Evolutionary conservation across 345 rosid genomes (phyloP), one percentile per base, ranked within the genome.

Genomic region (Pugionium cornutum): DNA sequence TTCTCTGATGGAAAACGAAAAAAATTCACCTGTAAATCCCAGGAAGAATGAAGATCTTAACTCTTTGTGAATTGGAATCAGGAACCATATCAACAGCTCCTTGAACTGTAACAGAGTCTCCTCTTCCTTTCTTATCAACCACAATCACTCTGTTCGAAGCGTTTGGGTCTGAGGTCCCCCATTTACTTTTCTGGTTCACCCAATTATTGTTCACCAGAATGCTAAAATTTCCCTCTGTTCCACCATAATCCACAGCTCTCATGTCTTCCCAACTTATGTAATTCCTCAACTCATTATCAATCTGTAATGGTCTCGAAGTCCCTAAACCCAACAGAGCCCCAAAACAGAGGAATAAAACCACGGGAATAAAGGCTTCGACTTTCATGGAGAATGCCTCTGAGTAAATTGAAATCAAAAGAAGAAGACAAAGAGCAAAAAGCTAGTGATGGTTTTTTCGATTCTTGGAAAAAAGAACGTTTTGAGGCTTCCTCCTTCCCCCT

Each of bases 31-130:
- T 89, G 96, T 92, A 92, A 70, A 82, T 77, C 34, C 98, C 97
- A 7, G 96, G 91, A 56, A 74, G 87, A 67, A 92, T 78, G 72
- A 69, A 77, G 66, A 92, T 87, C 78, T 92, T 89, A 36, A 87
- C 80, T 77, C 98, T 86, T 3, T 73, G 64, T 1, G 80, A 70
- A 78, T 92, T 92, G 64, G 70, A 51, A 30, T 77, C 60, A 0
- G 91, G 87, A 18, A 92, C 89, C 88, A 89, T 66, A 67, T 92
- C 82, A 10, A 92, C 66, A 4, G 96, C 98, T 47, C 89, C 97
- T 79, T 92, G 98, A 79, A 92, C 86, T 0, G 97, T 84, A 36
- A 72, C 41, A 44, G 96, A 86, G 78, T 89, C 87, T 43, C 96
- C 89, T 7, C 72, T 51, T 5, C 97, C 94, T 55, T 73, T 73